Evolutionary conservation across 257 asterid species (phyloP), one percentile per base, ranked within the genome.

Genomic region (Paulownia fortunei): DNA sequence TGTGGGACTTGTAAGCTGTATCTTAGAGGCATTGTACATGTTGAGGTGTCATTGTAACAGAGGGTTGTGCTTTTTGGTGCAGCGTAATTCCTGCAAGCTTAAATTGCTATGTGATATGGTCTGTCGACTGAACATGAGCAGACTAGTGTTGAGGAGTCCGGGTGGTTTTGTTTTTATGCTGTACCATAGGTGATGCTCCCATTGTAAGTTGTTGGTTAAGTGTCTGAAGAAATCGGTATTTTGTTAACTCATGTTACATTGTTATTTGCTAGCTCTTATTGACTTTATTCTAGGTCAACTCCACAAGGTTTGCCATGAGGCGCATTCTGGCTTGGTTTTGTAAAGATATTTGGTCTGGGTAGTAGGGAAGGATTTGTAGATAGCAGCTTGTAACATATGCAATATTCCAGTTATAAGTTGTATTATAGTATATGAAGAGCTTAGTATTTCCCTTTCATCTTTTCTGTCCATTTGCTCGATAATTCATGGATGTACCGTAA

Each of bases 1-100:
- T 70, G 76, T 60, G 18, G 34, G 26, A 71, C 42, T 37, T 76
- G 66, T 67, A 61, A 77, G 70, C 16, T 82, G 80, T 74, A 66
- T 65, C 37, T 2, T 49, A 42, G 77, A 41, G 23, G n/a, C 66
- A 64, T 59, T 87, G 81, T 74, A 55, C 44, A 47, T 18, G n/a
- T 56, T 27, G 78, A 52, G 23, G 67, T 18, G 62, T 60, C 62
- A 55, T 81, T 61, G 73, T 84, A 51, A 52, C 67, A 30, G 27
- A 26, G 78, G 81, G 79, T 71, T 71, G 42, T 74, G 79, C 71
- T 55, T 78, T 73, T 65, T 76, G 76, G 68, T 61, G 73, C 80
- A 59, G 86, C 69, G 64, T 84, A 52, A 49, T 60, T 24, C 66
- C 72, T 73, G 80, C 68, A 73, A 82, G 47, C 70, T 26, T 47